Evolutionary conservation across 2,329 filamentous ascomycete species (phyloP).

Genomic region (Penicillium oxalicum): DNA sequence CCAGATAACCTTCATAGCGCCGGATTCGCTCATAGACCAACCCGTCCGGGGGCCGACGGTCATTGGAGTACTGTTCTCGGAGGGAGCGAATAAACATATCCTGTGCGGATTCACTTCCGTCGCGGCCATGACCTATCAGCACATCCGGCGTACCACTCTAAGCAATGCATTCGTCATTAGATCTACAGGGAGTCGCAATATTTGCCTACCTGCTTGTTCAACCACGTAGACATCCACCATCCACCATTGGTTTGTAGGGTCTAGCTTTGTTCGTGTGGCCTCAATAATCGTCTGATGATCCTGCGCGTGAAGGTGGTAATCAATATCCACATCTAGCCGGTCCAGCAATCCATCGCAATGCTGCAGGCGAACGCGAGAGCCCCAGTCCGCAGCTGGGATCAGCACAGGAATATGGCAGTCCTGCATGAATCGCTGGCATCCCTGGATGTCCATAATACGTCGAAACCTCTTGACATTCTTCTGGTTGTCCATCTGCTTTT

Average conservation of each 20-base stretch:
- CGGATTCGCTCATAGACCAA: conserved; percentile 11
- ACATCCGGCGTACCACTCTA: neutral
- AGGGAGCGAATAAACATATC: neutral
- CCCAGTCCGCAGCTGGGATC: conserved; percentile 5
- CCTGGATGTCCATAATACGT: conserved; percentile 7
- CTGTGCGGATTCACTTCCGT: neutral
- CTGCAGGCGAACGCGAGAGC: conserved; percentile 3
- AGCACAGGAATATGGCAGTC: conserved; percentile 9
- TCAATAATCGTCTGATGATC: conserved; percentile 7
- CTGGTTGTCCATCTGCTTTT: conserved; percentile 6
- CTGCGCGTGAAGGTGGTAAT: neutral
- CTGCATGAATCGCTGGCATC: conserved; percentile 5
- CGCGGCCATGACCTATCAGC: neutral
- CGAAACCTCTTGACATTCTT: conserved; percentile 5
- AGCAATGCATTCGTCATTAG: neutral
- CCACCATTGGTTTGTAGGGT: conserved; percentile 9
- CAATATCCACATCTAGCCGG: conserved; percentile 4
- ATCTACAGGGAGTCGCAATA: too few relatives aligned
- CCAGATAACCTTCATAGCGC: conserved; percentile 6
- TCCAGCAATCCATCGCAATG: neutral
- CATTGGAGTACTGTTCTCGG: conserved; percentile 7
- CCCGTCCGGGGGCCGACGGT: conserved; percentile 7
- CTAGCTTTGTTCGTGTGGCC: neutral
- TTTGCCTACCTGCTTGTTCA: neutral
- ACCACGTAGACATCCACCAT: conserved; percentile 11